Evolutionary conservation across 2,329 filamentous ascomycete species (phyloP).

Genomic region (Hirsutella thompsonii): DNA sequence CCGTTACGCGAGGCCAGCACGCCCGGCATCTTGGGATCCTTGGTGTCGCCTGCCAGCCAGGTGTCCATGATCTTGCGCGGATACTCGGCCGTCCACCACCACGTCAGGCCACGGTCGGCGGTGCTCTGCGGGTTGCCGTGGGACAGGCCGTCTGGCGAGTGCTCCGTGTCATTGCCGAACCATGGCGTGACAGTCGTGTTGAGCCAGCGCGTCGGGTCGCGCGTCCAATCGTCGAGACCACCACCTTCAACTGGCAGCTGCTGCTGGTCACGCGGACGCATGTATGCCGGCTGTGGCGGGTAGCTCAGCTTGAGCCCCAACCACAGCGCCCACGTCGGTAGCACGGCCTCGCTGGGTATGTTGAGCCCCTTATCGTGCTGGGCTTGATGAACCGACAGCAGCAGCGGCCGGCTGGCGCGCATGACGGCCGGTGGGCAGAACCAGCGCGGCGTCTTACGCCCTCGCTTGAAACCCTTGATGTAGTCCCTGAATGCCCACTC

Average conservation of each 20-base stretch:
- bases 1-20: conserved; percentile 16
- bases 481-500: conserved; percentile 20
- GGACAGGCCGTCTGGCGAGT: conserved; percentile 13
- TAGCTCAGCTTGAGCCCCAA: conserved; percentile 24
- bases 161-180: conserved; percentile 15
- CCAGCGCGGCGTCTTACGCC: conserved; percentile 14
- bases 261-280: conserved; percentile 6
- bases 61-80: conserved; percentile 17
- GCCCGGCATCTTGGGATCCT: conserved; percentile 11
- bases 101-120: conserved; percentile 11
- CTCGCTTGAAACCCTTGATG: conserved; percentile 14
- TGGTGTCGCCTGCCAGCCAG: conserved; percentile 15
- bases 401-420: conserved; percentile 16
- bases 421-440: conserved; percentile 23
- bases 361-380: conserved; percentile 16
- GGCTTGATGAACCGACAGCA: conserved; percentile 18
- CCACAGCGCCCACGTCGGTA: conserved; percentile 23
- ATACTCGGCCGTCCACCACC: conserved; percentile 21
- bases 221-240: conserved; percentile 5
- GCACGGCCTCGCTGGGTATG: conserved; percentile 20
- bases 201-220: not conserved
- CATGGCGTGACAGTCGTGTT: conserved; percentile 7
- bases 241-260: conserved; percentile 6
- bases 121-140: conserved; percentile 12
- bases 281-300: conserved; percentile 21